phyloP scores from a whole-genome alignment of 805 yeast species.

The Aciculoconidium aculeatum region DNA sequence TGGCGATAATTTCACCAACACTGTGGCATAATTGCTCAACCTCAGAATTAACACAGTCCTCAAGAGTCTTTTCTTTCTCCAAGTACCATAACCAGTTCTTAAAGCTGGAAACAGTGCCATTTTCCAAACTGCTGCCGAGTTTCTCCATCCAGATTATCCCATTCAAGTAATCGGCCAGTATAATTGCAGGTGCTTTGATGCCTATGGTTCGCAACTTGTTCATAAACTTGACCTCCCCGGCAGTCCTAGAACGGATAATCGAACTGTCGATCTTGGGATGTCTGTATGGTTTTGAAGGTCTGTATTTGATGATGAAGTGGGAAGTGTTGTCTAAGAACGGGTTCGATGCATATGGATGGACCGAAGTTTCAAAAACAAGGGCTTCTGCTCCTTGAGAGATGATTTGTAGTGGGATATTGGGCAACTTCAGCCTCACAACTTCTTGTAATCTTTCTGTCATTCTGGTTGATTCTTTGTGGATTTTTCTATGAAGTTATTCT shows the following conservation, averaged over 20 bases:
- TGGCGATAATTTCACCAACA: conserved; percentile 67
- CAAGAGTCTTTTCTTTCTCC: conserved; percentile 26
- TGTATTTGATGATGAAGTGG: conserved; percentile 65
- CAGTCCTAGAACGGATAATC: conserved; percentile 74
- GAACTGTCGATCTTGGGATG: conserved; percentile 75
- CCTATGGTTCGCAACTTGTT: conserved; percentile 49
- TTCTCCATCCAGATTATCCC: conserved; percentile 90
- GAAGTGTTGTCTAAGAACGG: conserved; percentile 20
- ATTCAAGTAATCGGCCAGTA: conserved; percentile 68
- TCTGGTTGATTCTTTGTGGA: no score
- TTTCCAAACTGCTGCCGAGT: conserved; percentile 51
- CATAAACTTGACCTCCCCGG: conserved; percentile 77
- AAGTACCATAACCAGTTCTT: conserved; percentile 70
- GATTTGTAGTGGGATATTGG: conserved; percentile 44
- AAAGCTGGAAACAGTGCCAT: conserved; percentile 54
- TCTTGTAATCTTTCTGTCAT: conserved; percentile 6
- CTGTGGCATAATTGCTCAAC: conserved; percentile 40
- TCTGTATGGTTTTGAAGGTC: conserved; percentile 89
- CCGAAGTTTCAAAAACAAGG: conserved; percentile 54
- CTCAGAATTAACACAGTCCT: conserved; percentile 20
- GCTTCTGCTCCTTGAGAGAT: conserved; percentile 94
- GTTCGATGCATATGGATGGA: conserved; percentile 57
- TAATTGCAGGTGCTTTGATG: conserved; percentile 63
- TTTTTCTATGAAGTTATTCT: no score
- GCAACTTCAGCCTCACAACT: conserved; percentile 19